A percentile compares a stretch with the other conserved stretches of the same genome.
Evolutionary conservation across 2,329 filamentous ascomycete species (phyloP).

Genomic region (Arthroderma uncinatum): DNA sequence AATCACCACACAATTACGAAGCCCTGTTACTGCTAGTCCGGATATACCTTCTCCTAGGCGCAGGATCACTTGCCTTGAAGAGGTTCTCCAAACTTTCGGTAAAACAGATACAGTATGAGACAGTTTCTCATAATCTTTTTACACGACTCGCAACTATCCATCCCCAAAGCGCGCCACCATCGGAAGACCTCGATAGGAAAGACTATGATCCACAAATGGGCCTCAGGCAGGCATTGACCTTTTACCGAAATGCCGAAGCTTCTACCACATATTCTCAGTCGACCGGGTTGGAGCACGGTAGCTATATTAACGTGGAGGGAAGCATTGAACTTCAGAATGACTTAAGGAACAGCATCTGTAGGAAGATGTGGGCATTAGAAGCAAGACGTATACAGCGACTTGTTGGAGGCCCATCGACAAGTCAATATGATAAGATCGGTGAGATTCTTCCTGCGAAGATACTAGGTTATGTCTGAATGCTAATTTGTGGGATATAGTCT

Average conservation of each 20-base stretch:
- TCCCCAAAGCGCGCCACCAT: slow-evolving; percentile 32
- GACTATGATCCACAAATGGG: slow-evolving; percentile 34
- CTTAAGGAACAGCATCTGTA: slow-evolving; percentile 31
- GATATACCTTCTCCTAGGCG: slow-evolving; percentile 35
- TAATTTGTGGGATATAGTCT: slow-evolving; percentile 19
- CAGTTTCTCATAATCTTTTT: slow-evolving; percentile 38
- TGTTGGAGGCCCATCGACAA: slow-evolving; percentile 27
- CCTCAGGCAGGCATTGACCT: slow-evolving; percentile 31
- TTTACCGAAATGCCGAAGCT: slow-evolving; percentile 31
- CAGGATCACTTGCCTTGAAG: slow-evolving; percentile 37
- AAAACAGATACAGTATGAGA: slow-evolving; percentile 41
- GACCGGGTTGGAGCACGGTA: slow-evolving; percentile 32
- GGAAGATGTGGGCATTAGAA: slow-evolving; percentile 35
- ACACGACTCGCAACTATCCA: slow-evolving; percentile 39
- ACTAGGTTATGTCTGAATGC: background rate
- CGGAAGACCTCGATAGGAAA: slow-evolving; percentile 30
- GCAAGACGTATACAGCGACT: slow-evolving; percentile 32
- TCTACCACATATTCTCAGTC: slow-evolving; percentile 28
- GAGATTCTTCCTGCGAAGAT: slow-evolving; percentile 11
- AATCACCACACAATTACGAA: slow-evolving; percentile 39
- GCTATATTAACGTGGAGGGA: slow-evolving; percentile 36
- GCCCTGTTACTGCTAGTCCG: slow-evolving; percentile 35
- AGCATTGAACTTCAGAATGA: slow-evolving; percentile 31
- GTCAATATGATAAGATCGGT: slow-evolving; percentile 31
- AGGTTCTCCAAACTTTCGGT: slow-evolving; percentile 37